phyloP scores from a whole-genome alignment of 1,284 basidiomycete species.

The Ceratobasidium sp. region DNA sequence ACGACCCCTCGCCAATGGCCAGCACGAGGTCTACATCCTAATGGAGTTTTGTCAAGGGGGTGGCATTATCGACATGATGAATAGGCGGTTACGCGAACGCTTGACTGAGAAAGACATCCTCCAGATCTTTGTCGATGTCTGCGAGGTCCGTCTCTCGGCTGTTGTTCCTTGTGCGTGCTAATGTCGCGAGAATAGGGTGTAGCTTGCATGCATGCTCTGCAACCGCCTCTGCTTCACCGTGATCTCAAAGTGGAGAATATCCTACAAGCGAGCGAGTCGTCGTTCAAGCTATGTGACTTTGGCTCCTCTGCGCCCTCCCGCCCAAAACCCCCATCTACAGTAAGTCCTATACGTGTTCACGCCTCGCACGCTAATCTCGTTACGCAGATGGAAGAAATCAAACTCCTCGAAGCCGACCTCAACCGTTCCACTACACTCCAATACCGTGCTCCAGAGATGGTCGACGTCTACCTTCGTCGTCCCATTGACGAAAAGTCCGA shows the following conservation, averaged over 20 bases:
- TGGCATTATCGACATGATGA: slow-evolving; percentile 99
- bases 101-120: slow-evolving; percentile 96
- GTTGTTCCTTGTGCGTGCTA: slow-evolving; percentile 49
- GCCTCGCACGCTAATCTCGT: neutral
- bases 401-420: slow-evolving; percentile 88
- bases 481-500: slow-evolving; percentile 90
- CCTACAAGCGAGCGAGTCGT: slow-evolving; percentile 76
- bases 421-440: slow-evolving; percentile 95
- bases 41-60: slow-evolving; percentile 98
- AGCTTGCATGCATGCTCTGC: slow-evolving; percentile 94
- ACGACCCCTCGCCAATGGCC: slow-evolving; percentile 81
- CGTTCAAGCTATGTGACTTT: slow-evolving; percentile 98
- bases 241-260: slow-evolving; percentile 99
- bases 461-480: slow-evolving; percentile 86
- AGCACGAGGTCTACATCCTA: slow-evolving; percentile 96
- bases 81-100: slow-evolving; percentile 91
- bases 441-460: slow-evolving; percentile 98
- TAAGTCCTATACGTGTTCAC: neutral
- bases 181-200: slow-evolving; percentile 62
- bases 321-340: slow-evolving; percentile 70
- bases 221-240: slow-evolving; percentile 90
- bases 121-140: slow-evolving; percentile 96
- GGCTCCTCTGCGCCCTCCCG: slow-evolving; percentile 88
- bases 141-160: slow-evolving; percentile 63
- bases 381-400: slow-evolving; percentile 74